These are phyloP conservation scores for Melanomma pulvis-pyrius DNA, from an alignment of 495 filamentous ascomycete species.

Conservation along the genomic window DNA sequence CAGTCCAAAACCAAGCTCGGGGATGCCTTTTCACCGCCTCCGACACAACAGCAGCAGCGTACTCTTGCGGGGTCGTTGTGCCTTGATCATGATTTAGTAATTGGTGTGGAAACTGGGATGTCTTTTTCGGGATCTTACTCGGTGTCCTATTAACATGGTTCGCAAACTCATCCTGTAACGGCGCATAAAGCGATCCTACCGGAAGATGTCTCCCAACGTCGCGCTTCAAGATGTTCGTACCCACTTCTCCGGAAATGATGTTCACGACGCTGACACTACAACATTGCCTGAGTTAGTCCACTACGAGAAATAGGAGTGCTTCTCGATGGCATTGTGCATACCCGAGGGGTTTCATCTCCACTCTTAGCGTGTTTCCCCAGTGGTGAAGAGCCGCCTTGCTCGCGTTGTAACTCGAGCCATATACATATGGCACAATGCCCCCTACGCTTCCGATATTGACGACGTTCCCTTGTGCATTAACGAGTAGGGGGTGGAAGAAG, in stretches of 20 bases:
- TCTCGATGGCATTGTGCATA: not conserved
- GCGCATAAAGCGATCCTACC: not conserved
- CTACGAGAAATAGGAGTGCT: not conserved
- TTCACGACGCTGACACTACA: not conserved
- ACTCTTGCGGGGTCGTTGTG: not conserved
- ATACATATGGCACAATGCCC: not conserved
- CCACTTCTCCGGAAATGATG: constrained; percentile 1
- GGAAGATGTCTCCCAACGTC: not conserved
- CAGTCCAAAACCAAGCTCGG: not conserved
- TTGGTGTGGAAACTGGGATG: not conserved
- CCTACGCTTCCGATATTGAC: not conserved
- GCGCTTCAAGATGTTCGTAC: not conserved
- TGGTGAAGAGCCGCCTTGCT: not conserved
- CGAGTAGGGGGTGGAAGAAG: constrained; percentile 1
- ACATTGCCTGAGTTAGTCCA: not conserved
- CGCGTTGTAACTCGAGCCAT: not conserved
- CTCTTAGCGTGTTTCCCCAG: not conserved
- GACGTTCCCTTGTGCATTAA: not conserved
- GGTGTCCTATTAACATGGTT: not conserved
- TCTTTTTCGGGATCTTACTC: not conserved
- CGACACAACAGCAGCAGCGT: not conserved
- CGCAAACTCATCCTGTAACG: not conserved
- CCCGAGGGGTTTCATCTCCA: not conserved
- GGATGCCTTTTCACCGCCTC: not conserved
- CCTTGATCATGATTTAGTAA: not conserved